phyloP scores from a whole-genome alignment of 192 early-diverging fungal genomes.

The Phlyctochytrium arcticum region DNA sequence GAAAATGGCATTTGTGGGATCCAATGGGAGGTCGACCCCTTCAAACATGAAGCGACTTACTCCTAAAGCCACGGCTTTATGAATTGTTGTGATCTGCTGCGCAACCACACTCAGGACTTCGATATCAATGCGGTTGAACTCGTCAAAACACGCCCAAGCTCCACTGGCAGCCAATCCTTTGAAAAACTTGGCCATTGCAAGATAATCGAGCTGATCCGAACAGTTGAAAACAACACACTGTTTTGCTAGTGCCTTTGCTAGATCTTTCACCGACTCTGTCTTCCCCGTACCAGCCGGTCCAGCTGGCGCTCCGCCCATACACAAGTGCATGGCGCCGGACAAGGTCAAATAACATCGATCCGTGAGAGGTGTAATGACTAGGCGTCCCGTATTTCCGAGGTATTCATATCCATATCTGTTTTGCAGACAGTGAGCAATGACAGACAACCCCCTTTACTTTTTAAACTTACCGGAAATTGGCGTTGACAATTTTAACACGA shows the following conservation, averaged over 20 bases:
- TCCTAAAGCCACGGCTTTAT: constrained; percentile 50
- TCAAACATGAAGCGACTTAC: constrained; percentile 55
- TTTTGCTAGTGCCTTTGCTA: constrained; percentile 58
- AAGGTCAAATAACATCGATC: constrained; percentile 58
- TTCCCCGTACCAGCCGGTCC: constrained; percentile 61
- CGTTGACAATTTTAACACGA: constrained; percentile 59
- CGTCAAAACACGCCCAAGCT: constrained; percentile 66
- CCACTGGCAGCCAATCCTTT: constrained; percentile 54
- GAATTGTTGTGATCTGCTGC: constrained; percentile 60
- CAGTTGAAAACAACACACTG: constrained; percentile 66
- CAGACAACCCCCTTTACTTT: neutral
- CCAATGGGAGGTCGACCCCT: constrained; percentile 53
- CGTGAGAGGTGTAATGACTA: constrained; percentile 59
- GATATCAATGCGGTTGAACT: constrained; percentile 63
- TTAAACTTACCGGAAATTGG: constrained; percentile 46
- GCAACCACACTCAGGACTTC: constrained; percentile 61
- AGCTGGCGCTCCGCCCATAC: constrained; percentile 60
- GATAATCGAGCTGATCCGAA: constrained; percentile 59
- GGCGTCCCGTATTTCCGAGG: constrained; percentile 55
- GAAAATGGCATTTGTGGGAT: constrained; percentile 59
- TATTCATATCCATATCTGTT: constrained; percentile 52
- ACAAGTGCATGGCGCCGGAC: constrained; percentile 58
- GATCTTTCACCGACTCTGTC: constrained; percentile 59
- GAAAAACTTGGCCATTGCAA: constrained; percentile 64
- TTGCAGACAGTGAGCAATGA: neutral